These are phyloP conservation scores for Apiospora saccharicola DNA, from an alignment of 2,329 filamentous ascomycete species.

Conservation along the genomic window DNA sequence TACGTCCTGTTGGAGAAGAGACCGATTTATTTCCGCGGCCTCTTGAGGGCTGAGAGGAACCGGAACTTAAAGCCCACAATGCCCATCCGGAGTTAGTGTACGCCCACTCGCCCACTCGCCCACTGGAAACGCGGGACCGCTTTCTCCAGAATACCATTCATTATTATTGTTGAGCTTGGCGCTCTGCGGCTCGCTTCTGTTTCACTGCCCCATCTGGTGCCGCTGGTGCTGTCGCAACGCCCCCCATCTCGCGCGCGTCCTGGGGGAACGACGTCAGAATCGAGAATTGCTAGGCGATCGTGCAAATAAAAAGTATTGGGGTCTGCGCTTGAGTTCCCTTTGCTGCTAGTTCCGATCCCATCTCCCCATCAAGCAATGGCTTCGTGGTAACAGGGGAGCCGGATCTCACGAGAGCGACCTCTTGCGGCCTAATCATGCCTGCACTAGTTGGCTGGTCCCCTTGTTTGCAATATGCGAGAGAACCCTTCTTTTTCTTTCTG, in stretches of 20 bases:
- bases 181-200: background rate
- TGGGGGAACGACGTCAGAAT: slow-evolving; percentile 14
- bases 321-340: background rate
- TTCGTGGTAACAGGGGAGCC: background rate
- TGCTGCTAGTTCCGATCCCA: background rate
- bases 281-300: slow-evolving; percentile 6
- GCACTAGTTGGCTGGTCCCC: background rate
- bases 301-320: background rate
- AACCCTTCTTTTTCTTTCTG: background rate
- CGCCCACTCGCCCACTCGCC: background rate
- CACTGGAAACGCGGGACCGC: background rate
- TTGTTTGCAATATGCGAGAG: background rate
- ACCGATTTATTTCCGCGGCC: no score
- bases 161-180: background rate
- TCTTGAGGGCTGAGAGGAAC: slow-evolving; percentile 12
- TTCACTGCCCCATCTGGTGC: slow-evolving; percentile 3
- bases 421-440: background rate
- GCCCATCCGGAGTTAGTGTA: background rate
- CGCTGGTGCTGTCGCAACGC: background rate
- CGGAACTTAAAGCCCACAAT: background rate
- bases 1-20: no score
- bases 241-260: background rate
- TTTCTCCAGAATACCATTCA: slow-evolving; percentile 9
- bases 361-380: background rate
- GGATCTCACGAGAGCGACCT: background rate